Conservation (phyloP, 345 rosid species). For the Citrus reticulata region DNA sequence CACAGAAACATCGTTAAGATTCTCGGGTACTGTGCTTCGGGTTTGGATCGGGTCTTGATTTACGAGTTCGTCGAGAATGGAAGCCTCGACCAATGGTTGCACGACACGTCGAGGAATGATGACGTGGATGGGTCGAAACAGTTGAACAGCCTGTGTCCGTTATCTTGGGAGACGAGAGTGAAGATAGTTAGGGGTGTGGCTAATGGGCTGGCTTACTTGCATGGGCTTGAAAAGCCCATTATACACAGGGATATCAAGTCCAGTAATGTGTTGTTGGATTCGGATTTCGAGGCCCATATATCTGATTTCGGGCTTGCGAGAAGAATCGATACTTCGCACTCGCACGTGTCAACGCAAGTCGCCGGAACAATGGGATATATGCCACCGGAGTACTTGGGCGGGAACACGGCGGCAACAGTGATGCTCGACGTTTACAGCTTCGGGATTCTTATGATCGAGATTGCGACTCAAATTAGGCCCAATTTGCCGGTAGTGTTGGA, state of each 20-base stretch:
- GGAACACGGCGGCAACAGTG: conserved; percentile 58
- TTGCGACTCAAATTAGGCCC: conserved; percentile 57
- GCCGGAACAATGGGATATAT: conserved; percentile 97
- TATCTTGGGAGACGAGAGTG: conserved; percentile 59
- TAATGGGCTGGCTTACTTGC: conserved; percentile 63
- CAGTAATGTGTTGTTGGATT: conserved; percentile 66
- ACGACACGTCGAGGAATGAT: conserved; percentile 32
- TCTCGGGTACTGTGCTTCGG: conserved; percentile 73
- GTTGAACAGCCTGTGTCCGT: conserved; percentile 11
- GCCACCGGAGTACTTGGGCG: conserved; percentile 93
- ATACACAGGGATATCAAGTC: conserved; percentile 92
- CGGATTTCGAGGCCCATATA: conserved; percentile 57
- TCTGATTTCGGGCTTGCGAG: conserved; percentile 87
- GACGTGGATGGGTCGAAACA: neutral
- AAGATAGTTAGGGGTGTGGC: conserved; percentile 57
- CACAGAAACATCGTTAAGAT: conserved; percentile 72
- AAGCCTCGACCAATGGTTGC: conserved; percentile 78
- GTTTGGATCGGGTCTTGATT: conserved; percentile 58
- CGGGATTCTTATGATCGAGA: conserved; percentile 78
- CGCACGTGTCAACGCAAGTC: conserved; percentile 89
- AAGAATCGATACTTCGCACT: conserved; percentile 34
- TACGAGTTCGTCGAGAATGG: conserved; percentile 76
- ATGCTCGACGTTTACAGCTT: conserved; percentile 78
- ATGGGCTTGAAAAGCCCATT: conserved; percentile 58
- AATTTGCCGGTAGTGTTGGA: conserved; percentile 43